phyloP scores from a whole-genome alignment of 2,329 filamentous ascomycete species.

The Penicillium polonicum region DNA sequence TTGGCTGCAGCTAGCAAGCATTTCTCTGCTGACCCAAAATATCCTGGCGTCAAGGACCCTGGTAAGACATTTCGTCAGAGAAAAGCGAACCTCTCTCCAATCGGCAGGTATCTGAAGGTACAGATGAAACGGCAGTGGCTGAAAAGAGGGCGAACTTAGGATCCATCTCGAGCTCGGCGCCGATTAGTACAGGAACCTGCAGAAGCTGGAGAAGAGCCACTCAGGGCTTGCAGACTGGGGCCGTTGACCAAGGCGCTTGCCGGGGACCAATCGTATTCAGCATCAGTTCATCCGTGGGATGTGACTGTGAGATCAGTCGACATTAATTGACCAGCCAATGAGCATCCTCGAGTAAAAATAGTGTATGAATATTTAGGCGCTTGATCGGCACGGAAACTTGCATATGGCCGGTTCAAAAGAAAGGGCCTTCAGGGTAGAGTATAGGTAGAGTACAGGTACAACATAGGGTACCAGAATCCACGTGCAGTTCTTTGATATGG shows the following conservation, averaged over 20 bases:
- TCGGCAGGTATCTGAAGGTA: constrained; percentile 8
- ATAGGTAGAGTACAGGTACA: neutral
- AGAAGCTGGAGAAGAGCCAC: constrained; percentile 8
- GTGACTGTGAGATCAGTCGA: neutral
- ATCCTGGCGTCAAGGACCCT: neutral
- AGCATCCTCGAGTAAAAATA: neutral
- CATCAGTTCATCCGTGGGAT: neutral
- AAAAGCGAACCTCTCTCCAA: constrained; percentile 14
- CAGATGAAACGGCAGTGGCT: constrained; percentile 17
- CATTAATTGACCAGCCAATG: neutral
- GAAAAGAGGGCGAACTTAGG: constrained; percentile 2
- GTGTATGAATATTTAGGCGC: neutral
- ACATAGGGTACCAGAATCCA: neutral
- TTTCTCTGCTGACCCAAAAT: neutral
- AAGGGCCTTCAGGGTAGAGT: neutral
- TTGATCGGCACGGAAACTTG: constrained; percentile 3
- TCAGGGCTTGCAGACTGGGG: neutral
- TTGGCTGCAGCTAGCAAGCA: neutral
- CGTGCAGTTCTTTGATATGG: neutral
- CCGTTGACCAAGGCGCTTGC: constrained; percentile 8
- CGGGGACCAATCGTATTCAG: neutral
- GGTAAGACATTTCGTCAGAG: constrained; percentile 20
- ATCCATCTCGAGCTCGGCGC: constrained; percentile 11
- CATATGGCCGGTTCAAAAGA: neutral
- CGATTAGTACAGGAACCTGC: constrained; percentile 26